Evolutionary conservation across 139 green algal species (phyloP), one percentile per base, ranked within the genome.

Genomic region (Desmodesmus armatus): DNA sequence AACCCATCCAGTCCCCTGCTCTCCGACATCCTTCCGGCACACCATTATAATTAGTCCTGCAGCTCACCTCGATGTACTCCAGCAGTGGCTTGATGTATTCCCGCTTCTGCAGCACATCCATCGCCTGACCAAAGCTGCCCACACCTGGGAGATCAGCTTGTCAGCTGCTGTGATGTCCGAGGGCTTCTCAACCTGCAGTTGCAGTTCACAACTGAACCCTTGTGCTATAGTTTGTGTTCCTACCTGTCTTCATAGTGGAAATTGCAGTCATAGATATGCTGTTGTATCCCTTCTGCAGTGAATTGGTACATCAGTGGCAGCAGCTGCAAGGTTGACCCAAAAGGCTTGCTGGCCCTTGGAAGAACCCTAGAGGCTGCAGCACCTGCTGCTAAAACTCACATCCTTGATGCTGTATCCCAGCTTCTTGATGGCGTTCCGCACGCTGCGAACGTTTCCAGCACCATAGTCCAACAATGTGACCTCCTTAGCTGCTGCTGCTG

Each of bases 401-500:
- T 99, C 95, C 51, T 94, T 96, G 74, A 99, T 93, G 0, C 85
- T 91, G 87, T 95, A 99, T 2, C 97, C 97, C 0, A 99, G 90
- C 83, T 92, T 91, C 49, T 92, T 95, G 89, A 99, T 96, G 33
- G 98, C 98, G 86, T 99, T 99, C 25, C 96, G 89, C 27, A 99
- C 93, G 85, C 92, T 97, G 43, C 98, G 93, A 3, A 99, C 97
- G 77, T 99, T 99, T 23, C 98, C 98, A 5, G 97, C 98, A 9
- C 98, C 98, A 87, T 99, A 99, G 82, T 99, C 98, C 31, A 99
- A 91, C 72, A 99, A 88, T 5, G 93, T 97, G 2, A 99, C 96
- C 81, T 95, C 92, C 55, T 84, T 90, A 11, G 2, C 44, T 55
- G 62, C 43, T 51, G 78, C 78, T 29, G 27, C 19, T 19, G 43